Evolutionary conservation across 768 basidiomycete genomes (phyloP).

Genomic region (Polyporus arcularius): DNA sequence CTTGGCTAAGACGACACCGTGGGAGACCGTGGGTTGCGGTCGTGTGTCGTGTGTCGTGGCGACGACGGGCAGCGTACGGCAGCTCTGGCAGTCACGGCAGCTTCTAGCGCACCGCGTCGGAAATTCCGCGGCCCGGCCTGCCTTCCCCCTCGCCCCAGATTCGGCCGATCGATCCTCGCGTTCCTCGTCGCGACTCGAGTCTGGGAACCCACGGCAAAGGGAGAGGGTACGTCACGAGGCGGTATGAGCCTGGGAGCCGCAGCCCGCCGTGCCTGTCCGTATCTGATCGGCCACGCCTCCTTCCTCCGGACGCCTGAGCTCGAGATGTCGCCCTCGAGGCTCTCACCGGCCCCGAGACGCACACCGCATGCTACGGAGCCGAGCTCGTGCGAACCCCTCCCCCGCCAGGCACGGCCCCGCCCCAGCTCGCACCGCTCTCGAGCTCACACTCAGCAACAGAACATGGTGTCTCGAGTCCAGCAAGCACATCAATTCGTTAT

Average conservation of each 20-base stretch:
- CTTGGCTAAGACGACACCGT: too few relatives aligned
- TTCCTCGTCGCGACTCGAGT: conserved; percentile 1
- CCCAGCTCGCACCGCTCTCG: neutral
- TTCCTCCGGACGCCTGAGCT: conserved; percentile 3
- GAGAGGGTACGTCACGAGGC: conserved; percentile 15
- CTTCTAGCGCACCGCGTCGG: conserved; percentile 17
- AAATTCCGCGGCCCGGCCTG: conserved; percentile 13
- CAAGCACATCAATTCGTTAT: too few relatives aligned
- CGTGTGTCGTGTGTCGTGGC: too few relatives aligned
- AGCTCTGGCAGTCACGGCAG: conserved; percentile 5
- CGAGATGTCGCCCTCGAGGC: neutral
- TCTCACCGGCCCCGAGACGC: conserved; percentile 6
- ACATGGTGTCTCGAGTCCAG: too few relatives aligned
- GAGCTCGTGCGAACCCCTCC: conserved; percentile 17
- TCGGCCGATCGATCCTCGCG: neutral
- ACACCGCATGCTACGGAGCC: conserved; percentile 18
- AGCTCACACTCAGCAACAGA: too few relatives aligned
- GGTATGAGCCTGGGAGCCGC: conserved; percentile 1
- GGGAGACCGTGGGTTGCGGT: too few relatives aligned
- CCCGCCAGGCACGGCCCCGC: neutral
- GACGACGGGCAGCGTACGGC: neutral
- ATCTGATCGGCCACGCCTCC: conserved; percentile 11
- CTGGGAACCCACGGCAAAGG: neutral
- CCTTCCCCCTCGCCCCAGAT: neutral
- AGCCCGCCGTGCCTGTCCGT: neutral